Evolutionary conservation across 2,329 filamentous ascomycete species (phyloP), one percentile per base, ranked within the genome.

Genomic region (Cordyceps militaris): DNA sequence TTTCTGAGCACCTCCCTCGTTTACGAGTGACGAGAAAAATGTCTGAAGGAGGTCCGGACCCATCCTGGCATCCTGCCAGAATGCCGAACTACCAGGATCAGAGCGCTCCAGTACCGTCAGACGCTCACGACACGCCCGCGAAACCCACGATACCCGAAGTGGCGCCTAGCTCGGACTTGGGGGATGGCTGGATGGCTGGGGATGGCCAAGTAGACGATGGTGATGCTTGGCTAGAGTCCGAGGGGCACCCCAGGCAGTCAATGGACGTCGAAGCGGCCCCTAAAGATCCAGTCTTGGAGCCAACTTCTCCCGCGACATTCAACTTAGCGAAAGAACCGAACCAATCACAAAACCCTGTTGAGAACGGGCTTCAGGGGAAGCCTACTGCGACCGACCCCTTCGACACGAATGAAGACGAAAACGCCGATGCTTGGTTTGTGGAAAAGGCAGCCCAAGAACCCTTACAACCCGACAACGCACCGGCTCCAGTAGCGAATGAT

Each of bases 61-160:
- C 72, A 55, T 69, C 71, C 65, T 74, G 73, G 73, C 71, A 75
- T 62, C 71, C 73, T 62, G 72, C 73, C 51, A 63, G 71, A 59
- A 72, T 75, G 67, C 74, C 75, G 32, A 69, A 70, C 59, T 63
- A 60, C 57, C 58, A 57, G 56, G 38, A 57, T 16, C 55, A 57
- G 47, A 51, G 3, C 26, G 46, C 23, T n/a, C 9, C 28, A n/a
- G 42, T 34, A 28, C 34, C 40, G 24, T 32, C 50, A 36, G 47
- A 57, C 40, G 38, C 30, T 30, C 38, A 56, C 40, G 36, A 19
- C 21, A 36, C 26, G 16, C 28, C 43, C 16, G 34, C 53, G 42
- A 52, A 38, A 36, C 9, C 46, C 14, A 46, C 53, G 23, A 55
- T 46, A 46, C 55, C 47, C 21, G 36, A 56, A 10, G 54, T 40